Evolutionary conservation across 345 rosid genomes (phyloP).

Genomic region (Hibiscus trionum): DNA sequence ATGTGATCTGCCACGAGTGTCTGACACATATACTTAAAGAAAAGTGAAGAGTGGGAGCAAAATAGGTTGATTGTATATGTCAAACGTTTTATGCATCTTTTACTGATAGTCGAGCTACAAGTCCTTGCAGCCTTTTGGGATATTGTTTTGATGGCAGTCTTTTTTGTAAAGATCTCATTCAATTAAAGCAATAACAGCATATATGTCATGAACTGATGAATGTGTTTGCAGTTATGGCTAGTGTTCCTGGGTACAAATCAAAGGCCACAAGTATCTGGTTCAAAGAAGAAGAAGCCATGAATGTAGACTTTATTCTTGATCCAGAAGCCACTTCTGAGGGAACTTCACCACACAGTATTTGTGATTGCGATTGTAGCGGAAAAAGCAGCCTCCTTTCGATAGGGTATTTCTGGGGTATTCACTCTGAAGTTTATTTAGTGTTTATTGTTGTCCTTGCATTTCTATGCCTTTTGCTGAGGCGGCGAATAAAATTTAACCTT

Average conservation of each 20-base stretch:
- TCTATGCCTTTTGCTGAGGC: slow-evolving; percentile 43
- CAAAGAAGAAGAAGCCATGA: slow-evolving; percentile 56
- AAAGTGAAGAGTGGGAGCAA: neutral
- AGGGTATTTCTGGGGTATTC: slow-evolving; percentile 31
- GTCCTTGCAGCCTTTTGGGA: neutral
- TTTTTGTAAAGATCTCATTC: neutral
- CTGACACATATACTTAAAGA: neutral
- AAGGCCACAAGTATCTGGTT: slow-evolving; percentile 55
- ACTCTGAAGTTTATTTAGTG: slow-evolving; percentile 39
- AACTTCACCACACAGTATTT: slow-evolving; percentile 25
- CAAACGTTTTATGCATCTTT: slow-evolving; percentile 1
- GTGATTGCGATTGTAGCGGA: slow-evolving; percentile 33
- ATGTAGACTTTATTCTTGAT: slow-evolving; percentile 70
- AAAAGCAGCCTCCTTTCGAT: slow-evolving; percentile 22
- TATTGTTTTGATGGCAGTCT: neutral
- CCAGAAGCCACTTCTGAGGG: slow-evolving; percentile 37
- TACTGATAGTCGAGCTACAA: neutral
- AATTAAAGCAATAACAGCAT: neutral
- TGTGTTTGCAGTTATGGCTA: slow-evolving; percentile 49
- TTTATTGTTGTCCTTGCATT: slow-evolving; percentile 40
- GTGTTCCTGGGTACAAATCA: slow-evolving; percentile 61
- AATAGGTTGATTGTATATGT: neutral
- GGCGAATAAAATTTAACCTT: slow-evolving; percentile 39
- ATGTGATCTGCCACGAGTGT: neutral
- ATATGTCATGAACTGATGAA: neutral